Evolutionary conservation across 495 filamentous ascomycete species (phyloP).

Genomic region (Neurospora africana): DNA sequence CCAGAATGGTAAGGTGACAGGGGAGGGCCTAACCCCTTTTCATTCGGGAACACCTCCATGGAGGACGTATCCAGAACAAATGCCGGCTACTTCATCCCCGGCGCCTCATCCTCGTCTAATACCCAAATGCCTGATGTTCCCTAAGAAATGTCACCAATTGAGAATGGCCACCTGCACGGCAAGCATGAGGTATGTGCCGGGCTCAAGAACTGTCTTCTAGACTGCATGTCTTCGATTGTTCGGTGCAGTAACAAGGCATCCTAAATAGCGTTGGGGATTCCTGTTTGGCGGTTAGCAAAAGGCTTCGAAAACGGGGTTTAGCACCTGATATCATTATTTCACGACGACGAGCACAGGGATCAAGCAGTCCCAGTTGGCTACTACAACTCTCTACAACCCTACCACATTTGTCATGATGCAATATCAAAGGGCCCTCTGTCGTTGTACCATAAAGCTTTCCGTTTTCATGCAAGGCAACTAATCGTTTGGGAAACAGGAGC

Average conservation of each 20-base stretch:
- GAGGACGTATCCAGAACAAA: background rate
- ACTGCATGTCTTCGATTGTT: background rate
- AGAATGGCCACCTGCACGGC: background rate
- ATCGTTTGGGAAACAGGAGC: background rate
- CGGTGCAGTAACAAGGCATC: background rate
- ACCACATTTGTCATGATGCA: background rate
- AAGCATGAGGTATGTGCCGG: background rate
- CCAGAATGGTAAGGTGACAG: background rate
- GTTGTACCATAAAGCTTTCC: background rate
- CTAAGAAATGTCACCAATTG: background rate
- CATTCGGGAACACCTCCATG: background rate
- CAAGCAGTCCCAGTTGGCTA: background rate
- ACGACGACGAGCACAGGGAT: background rate
- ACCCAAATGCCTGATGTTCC: background rate
- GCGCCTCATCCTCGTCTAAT: constrained; percentile 1
- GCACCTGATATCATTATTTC: background rate
- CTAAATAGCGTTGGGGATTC: background rate
- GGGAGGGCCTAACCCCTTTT: background rate
- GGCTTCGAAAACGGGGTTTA: background rate
- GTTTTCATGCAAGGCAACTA: background rate
- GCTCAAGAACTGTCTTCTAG: background rate
- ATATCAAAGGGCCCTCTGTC: background rate
- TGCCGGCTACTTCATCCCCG: background rate
- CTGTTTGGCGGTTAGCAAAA: background rate
- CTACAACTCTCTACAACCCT: background rate